phyloP scores from a whole-genome alignment of 768 basidiomycete species.

The Lactifluus volemus region DNA sequence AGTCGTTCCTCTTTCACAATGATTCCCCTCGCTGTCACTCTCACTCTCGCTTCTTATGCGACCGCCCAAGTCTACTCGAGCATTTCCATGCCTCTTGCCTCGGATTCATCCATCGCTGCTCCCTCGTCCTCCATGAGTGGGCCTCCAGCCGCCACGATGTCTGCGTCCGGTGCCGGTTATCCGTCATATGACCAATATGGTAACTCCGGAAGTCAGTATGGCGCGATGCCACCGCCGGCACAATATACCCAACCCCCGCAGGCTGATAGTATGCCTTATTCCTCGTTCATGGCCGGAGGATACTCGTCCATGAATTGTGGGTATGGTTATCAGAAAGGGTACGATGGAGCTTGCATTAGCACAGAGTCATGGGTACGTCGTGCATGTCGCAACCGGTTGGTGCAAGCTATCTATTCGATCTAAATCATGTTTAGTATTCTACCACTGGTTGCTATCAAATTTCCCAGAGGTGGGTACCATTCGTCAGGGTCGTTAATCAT shows the following conservation, averaged over 20 bases:
- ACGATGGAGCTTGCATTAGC: conserved; percentile 43
- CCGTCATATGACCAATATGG: conserved; percentile 2
- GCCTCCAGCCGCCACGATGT: conserved; percentile 20
- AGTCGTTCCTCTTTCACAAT: conserved; percentile 41
- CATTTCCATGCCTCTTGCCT: conserved; percentile 25
- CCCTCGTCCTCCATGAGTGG: conserved; percentile 29
- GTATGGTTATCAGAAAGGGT: conserved; percentile 54
- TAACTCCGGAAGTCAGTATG: conserved; percentile 3
- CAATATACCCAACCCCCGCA: conserved; percentile 28
- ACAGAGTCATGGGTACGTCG: conserved; percentile 51
- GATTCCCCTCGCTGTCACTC: conserved; percentile 52
- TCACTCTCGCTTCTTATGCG: conserved; percentile 49
- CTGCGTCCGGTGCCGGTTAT: background rate
- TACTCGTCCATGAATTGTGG: conserved; percentile 61
- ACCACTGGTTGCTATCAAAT: conserved; percentile 12
- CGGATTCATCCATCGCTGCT: conserved; percentile 26
- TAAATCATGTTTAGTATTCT: background rate
- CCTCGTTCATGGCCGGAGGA: conserved; percentile 50
- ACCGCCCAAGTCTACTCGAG: conserved; percentile 42
- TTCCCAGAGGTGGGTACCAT: background rate
- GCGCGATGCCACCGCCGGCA: conserved; percentile 19
- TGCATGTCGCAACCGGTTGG: background rate
- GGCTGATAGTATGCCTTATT: conserved; percentile 30
- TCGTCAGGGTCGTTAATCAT: background rate
- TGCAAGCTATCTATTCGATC: background rate